Percentiles rank a stretch among this genome's conserved stretches.
These are phyloP conservation scores for Glycine tomentella DNA, from an alignment of 306 rosid species.

Conservation along the genomic window DNA sequence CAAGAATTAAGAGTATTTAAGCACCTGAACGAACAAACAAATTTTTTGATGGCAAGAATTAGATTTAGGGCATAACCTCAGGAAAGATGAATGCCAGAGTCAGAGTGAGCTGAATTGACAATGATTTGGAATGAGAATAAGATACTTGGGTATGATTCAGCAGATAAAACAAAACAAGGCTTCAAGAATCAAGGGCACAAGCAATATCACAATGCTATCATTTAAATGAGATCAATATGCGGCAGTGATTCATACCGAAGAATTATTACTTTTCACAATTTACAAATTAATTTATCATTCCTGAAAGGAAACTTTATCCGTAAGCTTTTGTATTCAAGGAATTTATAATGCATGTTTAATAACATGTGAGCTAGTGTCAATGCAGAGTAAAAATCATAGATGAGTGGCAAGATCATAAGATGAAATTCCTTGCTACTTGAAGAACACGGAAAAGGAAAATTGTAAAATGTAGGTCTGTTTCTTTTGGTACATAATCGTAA, in stretches of 20 bases:
- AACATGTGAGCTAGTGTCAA: not conserved
- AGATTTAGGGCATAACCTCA: not conserved
- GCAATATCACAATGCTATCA: not conserved
- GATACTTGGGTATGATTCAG: not conserved
- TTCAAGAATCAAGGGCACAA: not conserved
- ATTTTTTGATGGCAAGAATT: not conserved
- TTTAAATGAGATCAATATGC: not conserved
- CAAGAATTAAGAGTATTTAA: too few species aligned
- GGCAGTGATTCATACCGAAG: not conserved
- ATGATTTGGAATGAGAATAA: not conserved
- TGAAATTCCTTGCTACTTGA: not conserved
- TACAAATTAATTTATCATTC: too few species aligned
- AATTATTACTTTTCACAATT: too few species aligned
- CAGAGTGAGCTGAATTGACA: not conserved
- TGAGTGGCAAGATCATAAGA: not conserved
- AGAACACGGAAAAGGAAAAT: too few species aligned
- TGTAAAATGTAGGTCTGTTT: too few species aligned
- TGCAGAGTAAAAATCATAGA: not conserved
- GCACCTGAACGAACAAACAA: too few species aligned
- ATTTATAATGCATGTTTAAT: not conserved
- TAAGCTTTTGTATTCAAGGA: too few species aligned
- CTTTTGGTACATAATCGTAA: too few species aligned
- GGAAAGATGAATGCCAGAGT: slow-evolving; percentile 1
- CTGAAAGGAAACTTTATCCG: too few species aligned
- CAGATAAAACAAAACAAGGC: not conserved